Base-by-base conservation (phyloP, 1,284 basidiomycete species). In the Rhodotorula sp. region DNA sequence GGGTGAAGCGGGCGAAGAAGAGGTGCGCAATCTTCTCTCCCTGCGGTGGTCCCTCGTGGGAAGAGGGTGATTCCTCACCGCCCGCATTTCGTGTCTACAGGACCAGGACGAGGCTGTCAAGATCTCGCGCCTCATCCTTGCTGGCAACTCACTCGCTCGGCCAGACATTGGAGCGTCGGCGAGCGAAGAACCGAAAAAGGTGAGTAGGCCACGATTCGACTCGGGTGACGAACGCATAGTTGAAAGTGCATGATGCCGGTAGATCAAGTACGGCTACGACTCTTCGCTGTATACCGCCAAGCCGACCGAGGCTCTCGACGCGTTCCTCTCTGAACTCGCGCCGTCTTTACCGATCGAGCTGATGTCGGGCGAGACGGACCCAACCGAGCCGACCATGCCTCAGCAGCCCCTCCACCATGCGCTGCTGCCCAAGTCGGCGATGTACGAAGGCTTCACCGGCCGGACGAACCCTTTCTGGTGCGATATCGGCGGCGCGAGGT, bases 391-490 rank as follows among this genome's bases (percentile, higher is more conserved):
- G 0, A 92, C 96, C 43, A 83, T 99, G 67, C 97, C 97, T 1
- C 97, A 99, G 80, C 96, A 98, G 80, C 87, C 92, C 0, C 86
- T 99, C 77, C 97, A 97, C 52, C 87, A 89, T 58, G 90, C 92
- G 7, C 93, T 99, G 87, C 91, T 99, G 73, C 91, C 92, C 29
- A 84, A 86, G 1, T 81, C 84, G 29, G 88, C 87, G 46, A 84
- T 87, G 64, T 84, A 85, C 74, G 83, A 87, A n/a, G 85, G 87
- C 5, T 90, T 98, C 78, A 83, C 84, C 57, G 89, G 89, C 79
- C 90, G 91, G 80, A 95, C 93, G 8, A 99, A 99, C 80, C 97
- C 97, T 3, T 87, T 88, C 39, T 97, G 93, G 86, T 83, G 97
- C 66, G 87, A 87, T 62, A 70, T 86, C 18, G 62, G 62, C 54